These are phyloP conservation scores for Tilletiopsis washingtonensis DNA, from an alignment of 1,284 basidiomycete genomes.

Conservation along the genomic window DNA sequence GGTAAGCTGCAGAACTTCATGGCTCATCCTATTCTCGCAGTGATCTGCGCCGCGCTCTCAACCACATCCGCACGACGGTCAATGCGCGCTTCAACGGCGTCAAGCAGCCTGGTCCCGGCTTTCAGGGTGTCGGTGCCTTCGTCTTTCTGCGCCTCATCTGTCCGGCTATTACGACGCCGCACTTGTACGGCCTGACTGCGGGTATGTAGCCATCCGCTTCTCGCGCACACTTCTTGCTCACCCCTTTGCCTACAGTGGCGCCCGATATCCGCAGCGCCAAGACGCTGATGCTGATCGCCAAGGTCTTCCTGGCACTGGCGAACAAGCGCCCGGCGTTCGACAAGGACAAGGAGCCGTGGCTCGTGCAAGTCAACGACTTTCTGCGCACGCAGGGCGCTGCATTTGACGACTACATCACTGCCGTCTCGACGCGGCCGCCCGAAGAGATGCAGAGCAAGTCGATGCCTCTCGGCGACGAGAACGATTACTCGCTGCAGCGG, in stretches of 20 bases:
- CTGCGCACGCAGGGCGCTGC: conserved; percentile 21
- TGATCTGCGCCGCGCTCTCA: conserved; percentile 26
- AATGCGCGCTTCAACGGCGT: conserved; percentile 18
- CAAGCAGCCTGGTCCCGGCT: conserved; percentile 24
- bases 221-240: not conserved
- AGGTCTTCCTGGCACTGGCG: conserved; percentile 30
- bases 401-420: conserved; percentile 37
- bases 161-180: conserved; percentile 33
- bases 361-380: conserved; percentile 23
- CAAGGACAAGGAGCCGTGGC: conserved; percentile 33
- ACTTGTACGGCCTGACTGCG: conserved; percentile 30
- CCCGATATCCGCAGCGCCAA: conserved; percentile 9
- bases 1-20: not conserved
- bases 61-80: conserved; percentile 27
- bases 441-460: conserved; percentile 9
- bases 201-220: not conserved
- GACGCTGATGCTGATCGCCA: conserved; percentile 27
- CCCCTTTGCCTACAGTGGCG: not conserved
- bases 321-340: conserved; percentile 29
- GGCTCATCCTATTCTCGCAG: not conserved
- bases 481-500: conserved; percentile 20
- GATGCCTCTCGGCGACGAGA: conserved; percentile 18
- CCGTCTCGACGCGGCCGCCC: conserved; percentile 20
- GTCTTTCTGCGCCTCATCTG: conserved; percentile 38
- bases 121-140: conserved; percentile 36